Conservation (phyloP, 1,284 basidiomycete species). For the Ganoderma multipileum region DNA sequence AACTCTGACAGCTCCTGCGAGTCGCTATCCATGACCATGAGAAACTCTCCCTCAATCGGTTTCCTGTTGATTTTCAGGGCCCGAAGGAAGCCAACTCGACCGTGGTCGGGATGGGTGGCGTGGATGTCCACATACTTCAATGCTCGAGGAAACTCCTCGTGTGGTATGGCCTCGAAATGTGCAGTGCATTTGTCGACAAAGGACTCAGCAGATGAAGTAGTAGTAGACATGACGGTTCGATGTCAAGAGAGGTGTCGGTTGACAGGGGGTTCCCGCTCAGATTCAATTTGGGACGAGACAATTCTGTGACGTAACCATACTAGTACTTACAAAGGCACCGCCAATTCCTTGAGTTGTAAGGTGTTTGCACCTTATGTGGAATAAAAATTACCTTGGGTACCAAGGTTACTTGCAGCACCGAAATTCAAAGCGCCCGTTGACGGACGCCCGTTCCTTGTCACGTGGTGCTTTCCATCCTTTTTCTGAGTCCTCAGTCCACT, state of each 20-base stretch:
- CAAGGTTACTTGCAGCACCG: no score
- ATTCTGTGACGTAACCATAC: not conserved
- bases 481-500: no score
- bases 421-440: no score
- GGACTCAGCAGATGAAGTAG: not conserved
- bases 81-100: constrained; percentile 1
- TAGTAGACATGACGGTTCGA: not conserved
- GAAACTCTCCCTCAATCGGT: constrained; percentile 26
- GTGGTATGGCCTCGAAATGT: not conserved
- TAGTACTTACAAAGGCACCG: no score
- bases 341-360: no score
- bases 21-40: constrained; percentile 38
- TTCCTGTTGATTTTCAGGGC: constrained; percentile 14
- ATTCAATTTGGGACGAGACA: not conserved
- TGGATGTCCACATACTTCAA: not conserved
- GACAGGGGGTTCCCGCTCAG: not conserved
- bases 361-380: no score
- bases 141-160: not conserved
- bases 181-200: not conserved
- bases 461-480: no score
- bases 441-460: no score
- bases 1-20: constrained; percentile 39
- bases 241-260: not conserved
- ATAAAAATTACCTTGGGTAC: no score
- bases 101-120: not conserved